Evolutionary conservation across 176 grass and related monocot genomes (phyloP).

Genomic region (Aegilops speltoides): DNA sequence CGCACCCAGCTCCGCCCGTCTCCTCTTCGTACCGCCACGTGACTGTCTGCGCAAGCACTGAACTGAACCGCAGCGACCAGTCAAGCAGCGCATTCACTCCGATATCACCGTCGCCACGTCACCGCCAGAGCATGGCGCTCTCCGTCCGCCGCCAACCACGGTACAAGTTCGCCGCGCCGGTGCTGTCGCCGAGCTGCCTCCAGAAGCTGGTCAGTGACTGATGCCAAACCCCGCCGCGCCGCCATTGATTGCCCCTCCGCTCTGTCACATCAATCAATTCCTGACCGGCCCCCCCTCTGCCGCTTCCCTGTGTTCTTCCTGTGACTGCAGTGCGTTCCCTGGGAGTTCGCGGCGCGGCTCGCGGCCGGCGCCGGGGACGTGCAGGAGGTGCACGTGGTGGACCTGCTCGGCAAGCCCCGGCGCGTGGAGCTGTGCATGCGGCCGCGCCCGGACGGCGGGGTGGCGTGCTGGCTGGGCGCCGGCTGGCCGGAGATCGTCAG

Average conservation of each 20-base stretch:
- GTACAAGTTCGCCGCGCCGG: conserved; percentile 26
- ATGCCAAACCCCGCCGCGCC: background rate
- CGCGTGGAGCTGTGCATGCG: conserved; percentile 20
- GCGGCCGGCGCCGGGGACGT: background rate
- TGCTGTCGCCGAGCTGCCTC: conserved; percentile 27
- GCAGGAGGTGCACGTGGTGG: conserved; percentile 8
- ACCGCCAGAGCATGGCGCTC: background rate
- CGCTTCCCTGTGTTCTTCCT: background rate
- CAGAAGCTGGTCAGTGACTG: conserved; percentile 16
- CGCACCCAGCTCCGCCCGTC: background rate
- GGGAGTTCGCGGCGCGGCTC: conserved; percentile 24
- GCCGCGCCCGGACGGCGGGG: background rate
- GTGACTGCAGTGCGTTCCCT: conserved; percentile 18
- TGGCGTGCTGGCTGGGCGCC: conserved; percentile 10
- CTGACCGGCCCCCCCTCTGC: background rate
- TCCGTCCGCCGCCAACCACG: background rate
- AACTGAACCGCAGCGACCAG: background rate
- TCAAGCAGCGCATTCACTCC: background rate
- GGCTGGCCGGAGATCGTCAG: conserved; percentile 30
- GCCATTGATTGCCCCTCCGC: background rate
- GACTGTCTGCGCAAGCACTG: background rate
- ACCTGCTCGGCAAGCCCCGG: conserved; percentile 40
- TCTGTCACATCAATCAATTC: background rate
- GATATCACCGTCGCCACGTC: background rate
- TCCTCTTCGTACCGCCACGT: background rate